Evolutionary conservation across 2,329 filamentous ascomycete species (phyloP).

Genomic region (Fusarium longipes): DNA sequence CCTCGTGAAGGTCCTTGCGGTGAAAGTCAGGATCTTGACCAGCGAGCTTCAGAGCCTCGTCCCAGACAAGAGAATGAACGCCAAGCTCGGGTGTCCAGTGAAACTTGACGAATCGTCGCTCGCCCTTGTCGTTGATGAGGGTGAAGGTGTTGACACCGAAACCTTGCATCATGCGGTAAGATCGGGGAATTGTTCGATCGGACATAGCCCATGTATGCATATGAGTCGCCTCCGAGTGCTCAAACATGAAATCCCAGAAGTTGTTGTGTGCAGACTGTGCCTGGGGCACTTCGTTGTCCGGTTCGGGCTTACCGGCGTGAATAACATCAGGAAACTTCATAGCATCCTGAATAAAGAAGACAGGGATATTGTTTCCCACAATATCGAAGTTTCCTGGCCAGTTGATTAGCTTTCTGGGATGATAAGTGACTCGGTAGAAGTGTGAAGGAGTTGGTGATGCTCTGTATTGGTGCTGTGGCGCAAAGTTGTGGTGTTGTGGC

Average conservation of each 20-base stretch:
- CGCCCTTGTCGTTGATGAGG: constrained; percentile 73
- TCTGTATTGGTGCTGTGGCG: not conserved
- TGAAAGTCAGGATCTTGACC: constrained; percentile 86
- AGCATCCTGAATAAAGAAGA: constrained; percentile 81
- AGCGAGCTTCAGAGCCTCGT: constrained; percentile 79
- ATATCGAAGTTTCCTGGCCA: constrained; percentile 72
- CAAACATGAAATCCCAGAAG: constrained; percentile 79
- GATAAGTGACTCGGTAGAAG: no score
- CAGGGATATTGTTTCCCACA: constrained; percentile 78
- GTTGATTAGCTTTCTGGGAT: not conserved
- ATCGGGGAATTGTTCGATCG: constrained; percentile 77
- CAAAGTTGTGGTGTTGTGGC: not conserved
- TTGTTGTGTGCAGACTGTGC: constrained; percentile 78
- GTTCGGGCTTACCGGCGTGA: constrained; percentile 74
- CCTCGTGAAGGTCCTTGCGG: constrained; percentile 78
- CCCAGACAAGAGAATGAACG: constrained; percentile 81
- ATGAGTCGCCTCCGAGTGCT: constrained; percentile 75
- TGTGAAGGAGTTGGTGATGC: not conserved
- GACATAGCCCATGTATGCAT: constrained; percentile 86
- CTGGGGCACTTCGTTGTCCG: constrained; percentile 76
- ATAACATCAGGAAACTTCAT: constrained; percentile 79
- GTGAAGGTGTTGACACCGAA: constrained; percentile 86
- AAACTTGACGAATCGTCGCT: constrained; percentile 81
- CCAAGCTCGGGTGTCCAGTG: constrained; percentile 79
- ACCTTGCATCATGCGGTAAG: constrained; percentile 86